Evolutionary conservation across 75 land plant genomes (phyloP).

Genomic region (Pinus albicaulis): DNA sequence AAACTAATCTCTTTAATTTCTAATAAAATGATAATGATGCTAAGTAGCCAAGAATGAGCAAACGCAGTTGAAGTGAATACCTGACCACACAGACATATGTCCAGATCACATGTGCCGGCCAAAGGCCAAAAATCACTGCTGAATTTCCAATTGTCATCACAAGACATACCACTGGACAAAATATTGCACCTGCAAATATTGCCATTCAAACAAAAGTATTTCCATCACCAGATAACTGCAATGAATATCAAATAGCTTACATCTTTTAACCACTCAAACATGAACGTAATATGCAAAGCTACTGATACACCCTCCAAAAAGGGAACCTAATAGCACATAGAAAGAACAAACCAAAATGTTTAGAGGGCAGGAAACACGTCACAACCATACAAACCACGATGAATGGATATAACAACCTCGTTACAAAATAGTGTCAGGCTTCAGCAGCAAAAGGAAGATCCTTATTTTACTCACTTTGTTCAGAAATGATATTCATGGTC

Average conservation of each 20-base stretch:
- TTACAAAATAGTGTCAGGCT: neutral
- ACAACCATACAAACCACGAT: neutral
- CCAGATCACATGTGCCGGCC: constrained; percentile 68
- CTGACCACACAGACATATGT: constrained; percentile 56
- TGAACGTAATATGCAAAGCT: neutral
- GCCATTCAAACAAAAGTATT: neutral
- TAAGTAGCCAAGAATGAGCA: neutral
- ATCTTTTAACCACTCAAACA: neutral
- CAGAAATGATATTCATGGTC: neutral
- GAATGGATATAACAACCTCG: neutral
- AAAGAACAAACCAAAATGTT: neutral
- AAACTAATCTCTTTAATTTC: neutral
- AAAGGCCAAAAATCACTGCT: constrained; percentile 74
- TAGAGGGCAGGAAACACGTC: neutral
- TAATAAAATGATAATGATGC: neutral
- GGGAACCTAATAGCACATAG: neutral
- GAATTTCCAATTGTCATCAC: constrained; percentile 65
- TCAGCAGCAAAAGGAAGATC: too few species aligned
- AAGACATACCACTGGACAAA: constrained; percentile 54
- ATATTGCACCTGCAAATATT: constrained; percentile 36
- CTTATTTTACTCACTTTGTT: neutral
- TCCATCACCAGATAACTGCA: neutral
- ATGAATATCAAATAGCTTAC: neutral
- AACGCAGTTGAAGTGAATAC: constrained; percentile 23
- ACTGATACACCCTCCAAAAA: neutral